These are phyloP conservation scores for Zygoascus meyerae DNA, from an alignment of 1,139 yeast genomes.

Conservation along the genomic window DNA sequence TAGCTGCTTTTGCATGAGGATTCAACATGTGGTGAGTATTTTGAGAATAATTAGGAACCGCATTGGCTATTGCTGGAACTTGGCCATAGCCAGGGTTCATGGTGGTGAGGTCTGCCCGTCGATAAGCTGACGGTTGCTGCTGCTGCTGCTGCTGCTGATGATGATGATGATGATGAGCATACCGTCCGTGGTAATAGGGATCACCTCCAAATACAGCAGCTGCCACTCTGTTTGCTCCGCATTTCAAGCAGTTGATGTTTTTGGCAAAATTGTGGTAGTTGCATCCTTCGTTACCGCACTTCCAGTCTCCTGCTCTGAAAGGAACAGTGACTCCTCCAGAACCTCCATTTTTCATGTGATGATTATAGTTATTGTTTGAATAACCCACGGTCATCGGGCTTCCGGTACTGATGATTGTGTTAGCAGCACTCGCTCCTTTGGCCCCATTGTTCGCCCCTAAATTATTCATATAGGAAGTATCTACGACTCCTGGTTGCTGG, in stretches of 20 bases:
- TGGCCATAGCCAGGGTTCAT: no score
- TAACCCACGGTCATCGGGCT: no score
- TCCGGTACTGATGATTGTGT: no score
- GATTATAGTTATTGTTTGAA: background rate
- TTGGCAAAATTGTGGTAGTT: conserved; percentile 92
- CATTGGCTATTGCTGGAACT: no score
- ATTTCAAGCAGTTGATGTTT: conserved; percentile 76
- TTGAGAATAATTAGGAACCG: no score
- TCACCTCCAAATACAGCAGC: conserved; percentile 31
- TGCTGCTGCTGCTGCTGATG: background rate
- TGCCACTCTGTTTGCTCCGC: conserved; percentile 71
- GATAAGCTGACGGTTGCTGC: background rate
- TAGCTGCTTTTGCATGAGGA: background rate
- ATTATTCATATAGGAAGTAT: no score
- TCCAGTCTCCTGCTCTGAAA: conserved; percentile 97
- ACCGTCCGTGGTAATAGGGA: conserved; percentile 6
- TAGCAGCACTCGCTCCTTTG: no score
- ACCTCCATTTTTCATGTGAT: conserved; percentile 1
- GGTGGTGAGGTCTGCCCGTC: conserved; percentile 1
- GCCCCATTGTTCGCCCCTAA: no score
- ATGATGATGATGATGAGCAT: background rate
- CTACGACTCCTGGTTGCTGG: background rate
- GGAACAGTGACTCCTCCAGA: conserved; percentile 49
- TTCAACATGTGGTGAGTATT: no score
- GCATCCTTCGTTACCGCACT: conserved; percentile 72